A percentile compares a stretch with the other conserved stretches of the same genome.
Evolutionary conservation across 2,329 filamentous ascomycete genomes (phyloP).

Genomic region (Coniochaeta sp.): DNA sequence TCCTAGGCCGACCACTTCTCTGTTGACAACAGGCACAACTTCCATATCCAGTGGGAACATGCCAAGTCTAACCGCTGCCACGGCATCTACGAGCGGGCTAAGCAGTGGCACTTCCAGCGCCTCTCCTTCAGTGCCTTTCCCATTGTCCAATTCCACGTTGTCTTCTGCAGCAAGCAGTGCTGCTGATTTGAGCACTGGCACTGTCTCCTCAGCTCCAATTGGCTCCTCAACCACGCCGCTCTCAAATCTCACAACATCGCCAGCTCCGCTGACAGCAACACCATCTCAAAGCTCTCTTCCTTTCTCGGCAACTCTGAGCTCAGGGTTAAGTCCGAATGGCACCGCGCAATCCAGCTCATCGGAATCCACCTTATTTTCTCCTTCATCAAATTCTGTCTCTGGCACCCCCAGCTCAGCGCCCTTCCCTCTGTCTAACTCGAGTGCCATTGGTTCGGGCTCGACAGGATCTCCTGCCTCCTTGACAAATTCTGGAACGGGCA

Average conservation of each 20-base stretch:
- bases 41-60: background rate
- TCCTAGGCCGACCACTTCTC: background rate
- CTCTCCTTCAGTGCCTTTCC: conserved; percentile 1
- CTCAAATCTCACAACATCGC: background rate
- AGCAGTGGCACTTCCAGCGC: background rate
- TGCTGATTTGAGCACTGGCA: background rate
- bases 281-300: background rate
- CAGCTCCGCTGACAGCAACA: background rate
- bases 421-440: conserved; percentile 5
- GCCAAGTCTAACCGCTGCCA: background rate
- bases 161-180: background rate
- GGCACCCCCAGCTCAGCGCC: conserved; percentile 5
- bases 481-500: background rate
- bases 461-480: background rate
- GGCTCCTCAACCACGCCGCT: background rate
- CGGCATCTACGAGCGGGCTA: background rate
- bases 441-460: background rate
- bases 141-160: conserved; percentile 1
- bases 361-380: background rate
- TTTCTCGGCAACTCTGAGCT: background rate
- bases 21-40: background rate
- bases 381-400: background rate
- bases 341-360: background rate
- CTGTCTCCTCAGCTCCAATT: background rate
- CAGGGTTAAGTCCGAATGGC: background rate